phyloP scores from a whole-genome alignment of 495 filamentous ascomycete species.

The Podospora pseudocomata region DNA sequence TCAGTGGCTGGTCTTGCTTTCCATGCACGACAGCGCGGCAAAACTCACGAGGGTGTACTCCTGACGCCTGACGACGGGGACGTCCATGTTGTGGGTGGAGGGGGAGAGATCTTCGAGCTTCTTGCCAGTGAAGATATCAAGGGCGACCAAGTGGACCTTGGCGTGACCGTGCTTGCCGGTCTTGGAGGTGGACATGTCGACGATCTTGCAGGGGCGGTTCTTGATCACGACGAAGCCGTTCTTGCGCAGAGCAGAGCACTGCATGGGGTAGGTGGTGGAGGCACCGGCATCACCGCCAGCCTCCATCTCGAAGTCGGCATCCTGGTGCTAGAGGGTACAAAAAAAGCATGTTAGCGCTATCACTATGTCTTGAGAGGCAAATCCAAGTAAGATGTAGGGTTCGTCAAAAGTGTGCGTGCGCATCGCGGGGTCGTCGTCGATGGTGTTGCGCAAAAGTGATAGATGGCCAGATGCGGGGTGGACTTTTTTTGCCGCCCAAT shows the following conservation, averaged over 20 bases:
- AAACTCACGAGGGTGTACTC: conserved; percentile 89
- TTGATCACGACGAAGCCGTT: conserved; percentile 98
- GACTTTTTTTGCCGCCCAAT: conserved; percentile 23
- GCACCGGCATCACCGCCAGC: conserved; percentile 74
- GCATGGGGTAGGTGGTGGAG: conserved; percentile 91
- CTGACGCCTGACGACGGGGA: conserved; percentile 82
- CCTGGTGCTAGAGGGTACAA: conserved; percentile 56
- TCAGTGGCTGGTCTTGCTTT: conserved; percentile 8
- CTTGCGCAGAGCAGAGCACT: conserved; percentile 99
- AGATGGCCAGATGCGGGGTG: conserved; percentile 32
- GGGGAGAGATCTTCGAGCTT: conserved; percentile 99
- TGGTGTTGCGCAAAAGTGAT: not conserved
- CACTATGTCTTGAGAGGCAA: no score
- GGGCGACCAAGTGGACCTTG: conserved; percentile 95
- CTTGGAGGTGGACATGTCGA: conserved; percentile 99
- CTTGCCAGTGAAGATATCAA: conserved; percentile 99
- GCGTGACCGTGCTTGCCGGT: conserved; percentile 99
- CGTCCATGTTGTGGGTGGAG: conserved; percentile 99
- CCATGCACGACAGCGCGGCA: not conserved
- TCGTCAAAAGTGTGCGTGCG: not conserved
- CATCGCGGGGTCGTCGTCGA: conserved; percentile 22
- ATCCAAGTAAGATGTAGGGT: no score
- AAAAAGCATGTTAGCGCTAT: conserved; percentile 9
- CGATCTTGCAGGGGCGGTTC: conserved; percentile 97
- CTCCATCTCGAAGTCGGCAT: conserved; percentile 81